These are phyloP conservation scores for Cyclanthera cordifolia DNA, from an alignment of 306 rosid species.

Conservation along the genomic window DNA sequence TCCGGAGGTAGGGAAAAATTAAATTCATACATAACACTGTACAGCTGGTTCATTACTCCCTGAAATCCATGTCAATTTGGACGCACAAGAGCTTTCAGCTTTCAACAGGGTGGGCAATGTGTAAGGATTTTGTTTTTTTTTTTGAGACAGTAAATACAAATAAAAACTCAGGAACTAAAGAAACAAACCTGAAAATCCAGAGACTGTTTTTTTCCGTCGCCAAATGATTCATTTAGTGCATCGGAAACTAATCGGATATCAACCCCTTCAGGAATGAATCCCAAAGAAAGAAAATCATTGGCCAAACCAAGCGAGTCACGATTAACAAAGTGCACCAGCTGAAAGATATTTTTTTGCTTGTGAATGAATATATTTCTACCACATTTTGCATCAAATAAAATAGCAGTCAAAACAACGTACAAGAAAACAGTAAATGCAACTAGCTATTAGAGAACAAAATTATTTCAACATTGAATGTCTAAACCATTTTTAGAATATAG, in stretches of 20 bases:
- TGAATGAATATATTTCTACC: background rate
- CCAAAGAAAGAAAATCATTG: conserved; percentile 90
- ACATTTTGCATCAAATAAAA: background rate
- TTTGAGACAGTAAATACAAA: background rate
- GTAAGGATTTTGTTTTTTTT: background rate
- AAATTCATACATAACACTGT: conserved; percentile 74
- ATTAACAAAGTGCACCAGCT: conserved; percentile 97
- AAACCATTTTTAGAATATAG: background rate
- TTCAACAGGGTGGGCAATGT: background rate
- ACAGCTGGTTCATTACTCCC: conserved; percentile 88
- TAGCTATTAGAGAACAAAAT: background rate
- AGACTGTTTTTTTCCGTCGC: conserved; percentile 39
- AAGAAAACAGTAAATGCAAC: background rate
- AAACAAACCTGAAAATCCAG: conserved; percentile 78
- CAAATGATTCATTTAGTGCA: conserved; percentile 58
- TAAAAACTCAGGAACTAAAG: background rate
- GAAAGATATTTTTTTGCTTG: conserved; percentile 22
- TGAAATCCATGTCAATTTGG: conserved; percentile 37
- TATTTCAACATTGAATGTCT: background rate
- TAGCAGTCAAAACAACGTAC: conserved; percentile 6
- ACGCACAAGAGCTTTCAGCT: conserved; percentile 8
- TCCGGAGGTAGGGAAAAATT: conserved; percentile 91
- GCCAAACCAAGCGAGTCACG: conserved; percentile 96
- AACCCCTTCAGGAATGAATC: conserved; percentile 85
- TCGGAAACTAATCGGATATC: conserved; percentile 55